Percentiles rank a stretch among this genome's conserved stretches.
Evolutionary conservation across 2,329 filamentous ascomycete species (phyloP).

Genomic region (Grosmannia huntii): DNA sequence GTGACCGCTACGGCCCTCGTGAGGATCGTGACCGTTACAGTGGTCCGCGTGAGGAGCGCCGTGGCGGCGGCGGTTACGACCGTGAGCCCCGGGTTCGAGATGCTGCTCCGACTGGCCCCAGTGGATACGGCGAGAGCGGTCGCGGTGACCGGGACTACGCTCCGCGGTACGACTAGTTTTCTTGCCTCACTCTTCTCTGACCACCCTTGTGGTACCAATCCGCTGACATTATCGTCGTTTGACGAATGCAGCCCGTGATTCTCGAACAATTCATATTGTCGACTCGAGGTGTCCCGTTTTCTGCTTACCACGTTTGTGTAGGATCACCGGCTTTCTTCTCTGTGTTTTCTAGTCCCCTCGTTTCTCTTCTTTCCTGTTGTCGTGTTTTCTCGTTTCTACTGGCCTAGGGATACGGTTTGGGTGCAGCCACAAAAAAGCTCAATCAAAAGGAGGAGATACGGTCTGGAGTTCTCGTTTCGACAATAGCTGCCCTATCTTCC

Average conservation of each 20-base stretch:
- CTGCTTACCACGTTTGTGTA: not conserved
- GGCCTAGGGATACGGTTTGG: conserved; percentile 4
- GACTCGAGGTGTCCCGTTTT: not conserved
- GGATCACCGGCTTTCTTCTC: not conserved
- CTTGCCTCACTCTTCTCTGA: not conserved
- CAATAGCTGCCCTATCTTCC: not conserved
- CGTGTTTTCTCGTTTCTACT: not conserved
- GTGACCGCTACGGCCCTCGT: conserved; percentile 33
- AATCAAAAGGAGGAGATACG: conserved; percentile 1
- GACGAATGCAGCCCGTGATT: not conserved
- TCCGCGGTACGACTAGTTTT: conserved; percentile 19
- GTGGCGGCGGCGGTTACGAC: conserved; percentile 23
- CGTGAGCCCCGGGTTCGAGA: conserved; percentile 12
- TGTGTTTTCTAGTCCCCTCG: not conserved
- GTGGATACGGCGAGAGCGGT: conserved; percentile 26
- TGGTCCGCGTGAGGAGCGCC: conserved; percentile 19
- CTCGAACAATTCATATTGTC: not conserved
- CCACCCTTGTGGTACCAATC: not conserved
- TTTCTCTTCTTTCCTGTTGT: not conserved
- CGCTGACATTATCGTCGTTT: not conserved
- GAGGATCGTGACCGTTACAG: conserved; percentile 32
- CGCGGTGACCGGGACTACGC: conserved; percentile 31
- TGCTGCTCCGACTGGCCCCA: conserved; percentile 19
- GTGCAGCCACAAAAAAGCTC: conserved; percentile 1
- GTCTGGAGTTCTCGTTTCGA: conserved; percentile 3